Evolutionary conservation across 352 stramenopile genomes (phyloP), one percentile per base, ranked within the genome.

Genomic region (Pythium aristosporum): DNA sequence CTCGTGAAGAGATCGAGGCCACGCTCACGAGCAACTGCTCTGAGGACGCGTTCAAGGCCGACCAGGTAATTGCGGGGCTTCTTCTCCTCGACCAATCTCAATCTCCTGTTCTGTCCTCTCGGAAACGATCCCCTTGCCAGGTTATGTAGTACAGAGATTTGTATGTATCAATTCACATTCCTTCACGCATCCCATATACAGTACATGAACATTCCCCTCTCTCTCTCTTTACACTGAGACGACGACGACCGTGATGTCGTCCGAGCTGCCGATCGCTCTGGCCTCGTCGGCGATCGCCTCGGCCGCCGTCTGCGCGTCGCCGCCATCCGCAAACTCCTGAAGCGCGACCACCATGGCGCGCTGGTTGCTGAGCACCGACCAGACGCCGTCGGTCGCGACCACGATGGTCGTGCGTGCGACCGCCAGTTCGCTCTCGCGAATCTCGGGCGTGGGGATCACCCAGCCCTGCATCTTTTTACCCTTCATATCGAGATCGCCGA

Each of bases 401-500:
- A 94, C 61, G 20, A 91, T 60, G 21, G 76, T 76, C 48, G 65
- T 88, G 37, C 68, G 73, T 15, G 73, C 73, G 18, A 87, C 53
- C 11, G 73, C 55, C 50, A 94, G 57, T 43, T 71, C 69, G 23
- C 67, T 75, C 56, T 78, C 68, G 16, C 67, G 71, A 52, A 94
- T 80, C 67, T 92, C 82, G 7, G 82, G 82, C 36, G 78, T 88
- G 16, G 82, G 61, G 39, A 94, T 85, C 34, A 92, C 82, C 82
- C 81, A 92, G 51, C 83, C 77, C 41, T 78, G 67, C 85, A 94
- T 92, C 41, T 75, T 76, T 16, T 69, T 67, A 37, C 74, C 72
- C 63, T 94, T 94, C 72, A 92, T 76, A 56, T 92, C 85, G n/a
- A 92, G 82, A 53, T 96, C 89, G 20, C 89, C 88, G 32, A 96